Evolutionary conservation across 768 basidiomycete species (phyloP), one percentile per base, ranked within the genome.

Genomic region (Butyriboletus loyo): DNA sequence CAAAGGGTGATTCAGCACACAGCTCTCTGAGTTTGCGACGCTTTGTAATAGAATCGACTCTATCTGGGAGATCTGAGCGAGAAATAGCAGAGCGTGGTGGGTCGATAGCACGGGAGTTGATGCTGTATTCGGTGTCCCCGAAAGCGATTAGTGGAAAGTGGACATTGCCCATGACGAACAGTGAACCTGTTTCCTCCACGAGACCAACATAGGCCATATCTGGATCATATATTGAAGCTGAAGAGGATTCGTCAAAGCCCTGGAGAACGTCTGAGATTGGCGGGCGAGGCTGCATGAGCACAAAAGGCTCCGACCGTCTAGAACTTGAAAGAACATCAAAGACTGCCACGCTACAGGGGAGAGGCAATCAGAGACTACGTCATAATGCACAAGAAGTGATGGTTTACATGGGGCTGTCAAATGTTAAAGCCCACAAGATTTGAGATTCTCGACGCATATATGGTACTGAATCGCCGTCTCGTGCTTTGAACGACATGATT

Each of bases 221-320:
- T 6, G 73, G 70, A 9, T 72, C 66, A 27, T 71, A 69, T 6
- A 71, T 69, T n/a, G 82, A 72, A n/a, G 66, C 39, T 63, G 66
- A 57, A 17, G 64, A 55, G 22, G 65, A 54, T 25, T 70, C 50
- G 50, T 76, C 76, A 28, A 68, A 67, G 15, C 65, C 66, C 10
- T 86, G 84, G 31, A 93, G 75, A 8, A 96, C 74, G 31, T 92
- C 85, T 19, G 85, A 77, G 2, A 93, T 76, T 31, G 82, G 78
- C 0, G 89, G 86, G 1, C 82, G 85, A 13, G 95, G 94, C 66
- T 98, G 95, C 14, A 93, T 83, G 11, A 98, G 82, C 8, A 92
- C 85, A 62, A 96, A 85, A 4, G 93, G 84, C 8, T 84, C 72
- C 57, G 80, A 54, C 17, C 77, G 77, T 17, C 70, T 65, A 21